These are phyloP conservation scores for Chionographis japonica DNA, from an alignment of 106 monocot species.

Conservation along the genomic window DNA sequence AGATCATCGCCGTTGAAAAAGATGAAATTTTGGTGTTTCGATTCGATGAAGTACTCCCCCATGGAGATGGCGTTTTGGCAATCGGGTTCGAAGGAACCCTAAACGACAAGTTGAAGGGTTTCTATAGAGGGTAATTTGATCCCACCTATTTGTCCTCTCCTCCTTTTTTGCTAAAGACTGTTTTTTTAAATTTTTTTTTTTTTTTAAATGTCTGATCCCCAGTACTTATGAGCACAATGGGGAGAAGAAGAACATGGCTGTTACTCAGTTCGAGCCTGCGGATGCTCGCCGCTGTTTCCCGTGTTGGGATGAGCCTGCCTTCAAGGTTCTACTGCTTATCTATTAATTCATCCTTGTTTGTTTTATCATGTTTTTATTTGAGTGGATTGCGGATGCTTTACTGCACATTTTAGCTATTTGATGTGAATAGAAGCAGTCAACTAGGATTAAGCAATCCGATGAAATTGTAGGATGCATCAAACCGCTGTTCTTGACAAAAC, in stretches of 20 bases:
- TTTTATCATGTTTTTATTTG: neutral
- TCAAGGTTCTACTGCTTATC: conserved; percentile 49
- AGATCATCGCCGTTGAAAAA: conserved; percentile 31
- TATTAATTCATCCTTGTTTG: too few species aligned
- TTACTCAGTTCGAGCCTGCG: conserved; percentile 86
- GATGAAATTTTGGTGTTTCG: conserved; percentile 78
- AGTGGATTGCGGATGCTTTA: too few species aligned
- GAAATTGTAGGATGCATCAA: too few species aligned
- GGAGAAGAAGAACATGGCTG: conserved; percentile 82
- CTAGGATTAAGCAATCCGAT: too few species aligned
- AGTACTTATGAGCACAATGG: conserved; percentile 78
- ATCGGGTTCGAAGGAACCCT: conserved; percentile 66
- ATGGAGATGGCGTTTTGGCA: conserved; percentile 47
- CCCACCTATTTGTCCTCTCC: neutral
- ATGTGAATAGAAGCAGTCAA: too few species aligned
- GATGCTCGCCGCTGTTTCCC: conserved; percentile 96
- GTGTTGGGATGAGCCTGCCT: conserved; percentile 96
- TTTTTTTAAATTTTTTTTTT: conserved; percentile 1
- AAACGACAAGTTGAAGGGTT: conserved; percentile 91
- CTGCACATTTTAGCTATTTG: neutral
- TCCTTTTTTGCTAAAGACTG: neutral
- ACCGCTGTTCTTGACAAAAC: too few species aligned
- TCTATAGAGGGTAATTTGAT: conserved; percentile 67
- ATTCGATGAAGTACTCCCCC: conserved; percentile 51
- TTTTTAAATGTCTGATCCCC: neutral